Evolutionary conservation across 2,329 filamentous ascomycete genomes (phyloP).

Genomic region (Cytospora piceicola): DNA sequence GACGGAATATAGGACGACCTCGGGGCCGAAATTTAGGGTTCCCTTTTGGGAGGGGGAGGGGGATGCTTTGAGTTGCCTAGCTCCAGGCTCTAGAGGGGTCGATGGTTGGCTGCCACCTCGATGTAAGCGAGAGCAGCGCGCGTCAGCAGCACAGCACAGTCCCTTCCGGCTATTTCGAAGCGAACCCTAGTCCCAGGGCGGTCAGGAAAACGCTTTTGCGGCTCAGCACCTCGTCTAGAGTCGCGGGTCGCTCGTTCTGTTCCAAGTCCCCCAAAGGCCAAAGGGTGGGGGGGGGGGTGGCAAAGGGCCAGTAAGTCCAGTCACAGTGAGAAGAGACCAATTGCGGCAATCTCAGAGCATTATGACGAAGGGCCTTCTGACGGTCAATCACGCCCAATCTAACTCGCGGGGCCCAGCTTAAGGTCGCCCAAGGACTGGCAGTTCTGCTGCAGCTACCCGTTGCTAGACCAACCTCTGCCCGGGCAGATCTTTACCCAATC

Average conservation of each 20-base stretch:
- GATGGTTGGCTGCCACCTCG: constrained; percentile 16
- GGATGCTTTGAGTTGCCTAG: constrained; percentile 16
- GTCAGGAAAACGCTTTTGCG: constrained; percentile 9
- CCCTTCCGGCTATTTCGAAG: constrained; percentile 2
- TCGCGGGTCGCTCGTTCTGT: constrained; percentile 16
- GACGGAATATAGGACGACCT: constrained; percentile 19
- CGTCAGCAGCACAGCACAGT: constrained; percentile 9
- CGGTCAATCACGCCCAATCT: constrained; percentile 37
- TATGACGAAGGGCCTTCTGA: constrained; percentile 35
- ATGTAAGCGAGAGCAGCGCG: constrained; percentile 20
- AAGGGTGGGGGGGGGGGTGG: neutral
- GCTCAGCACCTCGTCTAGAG: constrained; percentile 18
- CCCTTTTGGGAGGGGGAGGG: constrained; percentile 9
- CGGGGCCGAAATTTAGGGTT: constrained; percentile 37
- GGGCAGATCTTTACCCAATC: constrained; percentile 46
- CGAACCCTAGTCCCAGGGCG: constrained; percentile 8
- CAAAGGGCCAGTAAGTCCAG: constrained; percentile 6
- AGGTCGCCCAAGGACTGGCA: constrained; percentile 42
- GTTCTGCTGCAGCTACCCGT: constrained; percentile 47
- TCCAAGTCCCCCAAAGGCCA: constrained; percentile 9
- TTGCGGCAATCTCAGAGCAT: constrained; percentile 26
- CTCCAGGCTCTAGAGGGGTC: constrained; percentile 20
- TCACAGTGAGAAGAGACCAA: constrained; percentile 22
- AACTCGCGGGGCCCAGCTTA: constrained; percentile 40
- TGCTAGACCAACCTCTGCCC: constrained; percentile 41